A percentile compares a stretch with the other conserved stretches of the same genome.
phyloP scores from a whole-genome alignment of 805 yeast species.

The Barnettozyma sucrosica region DNA sequence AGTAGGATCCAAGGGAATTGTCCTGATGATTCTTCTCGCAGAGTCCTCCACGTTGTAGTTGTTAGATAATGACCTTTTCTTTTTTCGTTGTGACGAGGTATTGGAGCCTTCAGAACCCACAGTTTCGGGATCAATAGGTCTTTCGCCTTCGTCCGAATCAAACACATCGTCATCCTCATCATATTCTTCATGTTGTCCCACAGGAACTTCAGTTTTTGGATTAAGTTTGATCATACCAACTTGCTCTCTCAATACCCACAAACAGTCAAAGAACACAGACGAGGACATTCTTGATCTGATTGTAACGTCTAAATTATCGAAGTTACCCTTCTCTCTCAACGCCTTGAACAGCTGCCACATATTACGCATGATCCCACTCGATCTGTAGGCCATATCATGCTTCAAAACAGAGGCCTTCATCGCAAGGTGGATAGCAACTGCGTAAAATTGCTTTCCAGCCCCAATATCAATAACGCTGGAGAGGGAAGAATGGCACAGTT shows the following conservation, averaged over 20 bases:
- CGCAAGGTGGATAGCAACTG: constrained; percentile 60
- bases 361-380: constrained; percentile 89
- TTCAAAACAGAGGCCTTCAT: constrained; percentile 79
- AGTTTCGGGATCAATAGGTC: constrained; percentile 27
- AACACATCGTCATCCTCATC: constrained; percentile 18
- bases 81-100: constrained; percentile 28
- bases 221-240: constrained; percentile 76
- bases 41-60: constrained; percentile 60
- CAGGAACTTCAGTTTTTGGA: constrained; percentile 16
- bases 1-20: constrained; percentile 78
- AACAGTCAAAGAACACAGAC: constrained; percentile 84
- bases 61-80: constrained; percentile 45
- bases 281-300: constrained; percentile 88
- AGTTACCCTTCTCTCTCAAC: constrained; percentile 44
- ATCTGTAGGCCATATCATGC: constrained; percentile 89
- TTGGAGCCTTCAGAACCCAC: constrained; percentile 33
- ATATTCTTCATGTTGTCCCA: constrained; percentile 22
- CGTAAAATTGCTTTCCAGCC: constrained; percentile 65
- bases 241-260: constrained; percentile 78
- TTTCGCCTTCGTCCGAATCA: constrained; percentile 7
- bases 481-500: constrained; percentile 71
- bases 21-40: constrained; percentile 68
- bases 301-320: constrained; percentile 40
- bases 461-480: constrained; percentile 60
- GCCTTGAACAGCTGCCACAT: constrained; percentile 85